These are phyloP conservation scores for Clonostachys solani DNA, from an alignment of 2,329 filamentous ascomycete genomes.

Conservation along the genomic window DNA sequence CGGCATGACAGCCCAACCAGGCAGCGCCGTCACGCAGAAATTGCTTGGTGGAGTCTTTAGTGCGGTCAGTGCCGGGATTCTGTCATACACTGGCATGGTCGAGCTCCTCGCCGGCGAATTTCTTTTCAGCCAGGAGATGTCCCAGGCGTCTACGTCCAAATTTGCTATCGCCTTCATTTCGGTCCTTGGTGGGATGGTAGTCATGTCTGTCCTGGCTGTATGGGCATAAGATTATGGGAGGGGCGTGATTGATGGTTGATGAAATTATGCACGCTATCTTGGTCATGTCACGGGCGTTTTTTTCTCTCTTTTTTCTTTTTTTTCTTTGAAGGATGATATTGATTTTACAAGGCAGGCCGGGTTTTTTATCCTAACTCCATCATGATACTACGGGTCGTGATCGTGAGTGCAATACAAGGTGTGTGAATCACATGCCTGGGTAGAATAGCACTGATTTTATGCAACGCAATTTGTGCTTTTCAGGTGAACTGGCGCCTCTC, in stretches of 20 bases:
- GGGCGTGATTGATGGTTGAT: background rate
- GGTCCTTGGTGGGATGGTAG: constrained; percentile 66
- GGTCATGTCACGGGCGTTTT: background rate
- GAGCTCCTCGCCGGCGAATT: constrained; percentile 95
- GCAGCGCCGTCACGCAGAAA: constrained; percentile 39
- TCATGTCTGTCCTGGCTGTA: constrained; percentile 82
- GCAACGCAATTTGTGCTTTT: no score
- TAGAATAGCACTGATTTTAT: no score
- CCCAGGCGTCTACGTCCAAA: constrained; percentile 63
- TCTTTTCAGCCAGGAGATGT: constrained; percentile 89
- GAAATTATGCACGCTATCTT: no score
- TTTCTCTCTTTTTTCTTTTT: background rate
- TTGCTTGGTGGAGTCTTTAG: constrained; percentile 88
- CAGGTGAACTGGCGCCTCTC: no score
- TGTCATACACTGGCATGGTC: constrained; percentile 90
- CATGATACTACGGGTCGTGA: no score
- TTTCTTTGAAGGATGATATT: background rate
- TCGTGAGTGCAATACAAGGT: no score
- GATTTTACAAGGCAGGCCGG: no score
- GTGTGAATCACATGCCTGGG: no score
- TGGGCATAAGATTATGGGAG: constrained; percentile 59
- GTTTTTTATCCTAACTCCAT: no score
- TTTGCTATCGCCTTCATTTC: constrained; percentile 68
- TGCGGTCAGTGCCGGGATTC: constrained; percentile 80
- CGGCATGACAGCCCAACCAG: constrained; percentile 68